Evolutionary conservation across 1,284 basidiomycete species (phyloP).

Genomic region (Boletus subluridellus): DNA sequence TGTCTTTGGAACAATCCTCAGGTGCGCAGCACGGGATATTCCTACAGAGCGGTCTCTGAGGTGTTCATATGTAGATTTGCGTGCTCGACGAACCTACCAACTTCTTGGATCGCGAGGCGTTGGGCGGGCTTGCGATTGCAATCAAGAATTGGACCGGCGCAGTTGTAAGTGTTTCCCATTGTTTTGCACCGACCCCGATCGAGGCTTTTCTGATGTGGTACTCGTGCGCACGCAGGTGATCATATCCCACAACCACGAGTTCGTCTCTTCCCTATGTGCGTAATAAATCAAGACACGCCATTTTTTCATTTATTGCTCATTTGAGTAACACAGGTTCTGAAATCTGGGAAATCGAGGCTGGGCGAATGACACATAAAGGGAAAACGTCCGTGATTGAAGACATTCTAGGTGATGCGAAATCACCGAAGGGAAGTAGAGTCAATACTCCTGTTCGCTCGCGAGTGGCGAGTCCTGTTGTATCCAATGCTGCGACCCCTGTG

Average conservation of each 20-base stretch:
- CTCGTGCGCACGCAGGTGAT: conserved; percentile 62
- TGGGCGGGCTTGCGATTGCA: conserved; percentile 92
- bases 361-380: conserved; percentile 83
- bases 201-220: conserved; percentile 21
- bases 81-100: conserved; percentile 95
- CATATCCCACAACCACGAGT: conserved; percentile 95
- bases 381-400: conserved; percentile 85
- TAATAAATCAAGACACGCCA: conserved; percentile 23
- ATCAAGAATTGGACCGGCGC: conserved; percentile 97
- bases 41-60: conserved; percentile 3
- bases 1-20: conserved; percentile 95
- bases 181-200: conserved; percentile 16
- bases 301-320: conserved; percentile 17
- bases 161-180: conserved; percentile 53
- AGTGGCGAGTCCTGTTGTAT: conserved; percentile 61
- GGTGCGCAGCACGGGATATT: conserved; percentile 39
- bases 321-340: conserved; percentile 57
- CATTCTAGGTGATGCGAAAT: conserved; percentile 55
- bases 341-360: conserved; percentile 79
- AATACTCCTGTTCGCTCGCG: conserved; percentile 67
- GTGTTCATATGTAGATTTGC: conserved; percentile 49
- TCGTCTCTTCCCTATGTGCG: conserved; percentile 82
- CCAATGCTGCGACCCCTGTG: conserved; percentile 62
- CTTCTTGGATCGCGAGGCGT: conserved; percentile 88
- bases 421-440: conserved; percentile 64